Evolutionary conservation across 148 eudicot species (phyloP), one percentile per base, ranked within the genome.

Genomic region (Vaccinium darrowii): DNA sequence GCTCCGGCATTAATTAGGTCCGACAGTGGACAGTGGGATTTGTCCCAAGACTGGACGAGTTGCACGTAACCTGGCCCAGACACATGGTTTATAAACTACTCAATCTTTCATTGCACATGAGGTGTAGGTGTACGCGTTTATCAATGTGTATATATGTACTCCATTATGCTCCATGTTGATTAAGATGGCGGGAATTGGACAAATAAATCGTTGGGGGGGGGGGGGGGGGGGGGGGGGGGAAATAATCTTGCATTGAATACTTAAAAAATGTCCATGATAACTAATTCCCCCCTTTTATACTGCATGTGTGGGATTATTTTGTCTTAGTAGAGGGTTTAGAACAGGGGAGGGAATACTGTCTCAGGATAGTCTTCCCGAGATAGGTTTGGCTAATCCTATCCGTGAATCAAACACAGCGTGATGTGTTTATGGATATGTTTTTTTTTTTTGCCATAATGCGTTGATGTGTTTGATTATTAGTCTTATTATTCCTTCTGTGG

Each of bases 401-500:
- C 16, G 5, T 69, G 74, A 69, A 27, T 69, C 74, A 25, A 63
- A 69, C 39, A 27, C 27, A 15, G 39, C 16, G 13, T 69, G 39
- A 4, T 12, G 74, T 69, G 39, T 27, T 25, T 12, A 69, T 69
- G 74, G 74, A 69, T 27, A 27, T 69, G 39, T 11, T 8, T 30
- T 71, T 12, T 36, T 73, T 15, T 36, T 72, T 60, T 6, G 36
- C 15, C 3, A 8, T 9, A 5, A 9, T 71, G 50, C 58, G 36
- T 56, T n/a, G 5, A 4, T 78, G 1, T 65, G 39, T 53, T 53
- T 50, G 53, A 21, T 81, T 62, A 19, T 69, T 75, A 36, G 54
- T 43, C 8, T 85, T 50, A 71, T 80, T 82, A 58, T 74, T 62
- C 58, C 74, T 82, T 69, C 53, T 87, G 57, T 82, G 76, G 53